These are phyloP conservation scores for Helicocarpus griseus DNA, from an alignment of 2,329 filamentous ascomycete species.

Conservation along the genomic window DNA sequence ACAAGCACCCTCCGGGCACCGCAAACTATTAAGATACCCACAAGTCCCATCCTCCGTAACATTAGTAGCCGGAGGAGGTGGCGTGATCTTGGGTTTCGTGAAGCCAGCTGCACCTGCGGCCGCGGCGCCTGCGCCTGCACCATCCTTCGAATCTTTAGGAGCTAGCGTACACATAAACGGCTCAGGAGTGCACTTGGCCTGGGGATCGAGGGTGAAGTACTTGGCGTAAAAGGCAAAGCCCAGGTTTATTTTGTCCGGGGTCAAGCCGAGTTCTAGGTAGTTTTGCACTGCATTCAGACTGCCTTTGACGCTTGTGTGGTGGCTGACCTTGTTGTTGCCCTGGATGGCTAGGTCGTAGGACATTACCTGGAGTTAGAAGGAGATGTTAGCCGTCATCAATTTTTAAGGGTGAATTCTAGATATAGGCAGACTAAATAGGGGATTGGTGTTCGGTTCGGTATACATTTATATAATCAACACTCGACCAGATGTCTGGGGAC, in stretches of 20 bases:
- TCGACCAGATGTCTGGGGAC: conserved; percentile 48
- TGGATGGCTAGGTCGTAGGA: conserved; percentile 64
- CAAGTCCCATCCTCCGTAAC: conserved; percentile 23
- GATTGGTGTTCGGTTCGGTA: background rate
- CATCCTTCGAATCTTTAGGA: conserved; percentile 50
- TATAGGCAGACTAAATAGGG: no score
- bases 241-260: conserved; percentile 49
- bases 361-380: conserved; percentile 53
- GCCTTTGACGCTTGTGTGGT: conserved; percentile 54
- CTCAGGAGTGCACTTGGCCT: conserved; percentile 34
- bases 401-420: no score
- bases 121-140: conserved; percentile 48
- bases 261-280: conserved; percentile 50
- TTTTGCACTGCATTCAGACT: conserved; percentile 47
- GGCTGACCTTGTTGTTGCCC: conserved; percentile 52
- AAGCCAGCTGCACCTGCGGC: conserved; percentile 44
- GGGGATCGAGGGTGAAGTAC: conserved; percentile 50
- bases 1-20: conserved; percentile 23
- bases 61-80: conserved; percentile 14
- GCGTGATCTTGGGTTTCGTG: background rate
- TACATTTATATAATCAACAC: conserved; percentile 56
- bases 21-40: conserved; percentile 20
- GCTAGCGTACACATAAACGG: conserved; percentile 52
- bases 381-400: no score
- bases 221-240: conserved; percentile 63